Conservation (phyloP, 192 early-diverging fungal species). For the Spinellus fusiger region DNA sequence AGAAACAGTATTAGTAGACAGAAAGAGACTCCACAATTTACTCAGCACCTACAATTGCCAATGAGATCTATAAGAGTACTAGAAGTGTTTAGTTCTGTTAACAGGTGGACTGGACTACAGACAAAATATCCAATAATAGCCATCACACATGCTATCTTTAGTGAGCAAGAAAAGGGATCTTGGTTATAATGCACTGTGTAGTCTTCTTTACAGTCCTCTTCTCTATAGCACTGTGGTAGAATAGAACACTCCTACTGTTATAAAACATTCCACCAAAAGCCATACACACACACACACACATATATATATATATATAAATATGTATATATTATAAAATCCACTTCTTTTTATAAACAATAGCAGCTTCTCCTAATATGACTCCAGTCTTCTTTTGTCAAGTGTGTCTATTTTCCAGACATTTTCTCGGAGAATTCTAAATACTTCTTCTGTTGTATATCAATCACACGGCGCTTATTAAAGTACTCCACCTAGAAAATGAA, state of each 20-base stretch:
- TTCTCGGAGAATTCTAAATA: slow-evolving; percentile 35
- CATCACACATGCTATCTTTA: slow-evolving; percentile 19
- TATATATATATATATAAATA: too few species aligned
- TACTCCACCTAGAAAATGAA: slow-evolving; percentile 44
- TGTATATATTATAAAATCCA: too few species aligned
- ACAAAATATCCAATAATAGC: slow-evolving; percentile 12
- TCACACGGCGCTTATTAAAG: slow-evolving; percentile 49
- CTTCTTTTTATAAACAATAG: too few species aligned
- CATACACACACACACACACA: too few species aligned
- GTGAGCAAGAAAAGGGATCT: slow-evolving; percentile 14
- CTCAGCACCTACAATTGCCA: slow-evolving; percentile 27
- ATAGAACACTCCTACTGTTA: too few species aligned
- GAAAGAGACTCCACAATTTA: too few species aligned
- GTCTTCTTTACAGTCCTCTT: too few species aligned
- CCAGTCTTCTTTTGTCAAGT: too few species aligned
- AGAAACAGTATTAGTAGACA: neutral
- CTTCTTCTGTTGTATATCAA: slow-evolving; percentile 43
- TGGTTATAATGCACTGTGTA: too few species aligned
- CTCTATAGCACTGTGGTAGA: too few species aligned
- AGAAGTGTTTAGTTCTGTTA: slow-evolving; percentile 11
- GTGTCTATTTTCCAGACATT: slow-evolving; percentile 26
- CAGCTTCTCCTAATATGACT: too few species aligned
- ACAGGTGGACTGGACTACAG: slow-evolving; percentile 12
- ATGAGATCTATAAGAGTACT: slow-evolving; percentile 28
- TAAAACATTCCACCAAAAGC: too few species aligned